A percentile compares a stretch with the other conserved stretches of the same genome.
Evolutionary conservation across 75 land plant species (phyloP).

Genomic region (Pinus albicaulis): DNA sequence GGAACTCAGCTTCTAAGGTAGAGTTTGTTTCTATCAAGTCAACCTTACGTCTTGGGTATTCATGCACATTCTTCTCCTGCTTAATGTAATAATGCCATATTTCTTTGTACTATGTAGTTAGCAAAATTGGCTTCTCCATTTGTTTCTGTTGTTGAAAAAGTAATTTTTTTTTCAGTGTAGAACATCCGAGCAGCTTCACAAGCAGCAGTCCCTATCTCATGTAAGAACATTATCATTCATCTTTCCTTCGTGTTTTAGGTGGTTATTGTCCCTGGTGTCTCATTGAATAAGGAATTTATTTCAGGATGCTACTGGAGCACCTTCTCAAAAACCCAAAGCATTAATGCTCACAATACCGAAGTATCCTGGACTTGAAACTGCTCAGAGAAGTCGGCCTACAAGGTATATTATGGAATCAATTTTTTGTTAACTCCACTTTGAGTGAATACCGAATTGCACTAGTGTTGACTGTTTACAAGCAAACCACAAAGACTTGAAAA

Average conservation of each 20-base stretch:
- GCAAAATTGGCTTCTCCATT: not conserved
- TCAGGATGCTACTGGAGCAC: too few species aligned
- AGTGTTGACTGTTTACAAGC: too few species aligned
- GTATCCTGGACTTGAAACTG: constrained; percentile 75
- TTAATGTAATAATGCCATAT: not conserved
- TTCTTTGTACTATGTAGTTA: not conserved
- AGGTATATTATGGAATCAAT: constrained; percentile 26
- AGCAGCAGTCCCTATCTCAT: not conserved
- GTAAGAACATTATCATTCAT: not conserved
- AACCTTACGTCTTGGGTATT: not conserved
- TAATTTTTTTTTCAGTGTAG: not conserved
- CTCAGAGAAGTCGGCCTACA: constrained; percentile 56
- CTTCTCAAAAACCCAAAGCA: too few species aligned
- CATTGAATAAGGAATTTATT: not conserved
- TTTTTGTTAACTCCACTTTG: too few species aligned
- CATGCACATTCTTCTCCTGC: not conserved
- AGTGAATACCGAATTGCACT: too few species aligned
- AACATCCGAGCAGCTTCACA: not conserved
- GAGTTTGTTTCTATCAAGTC: not conserved
- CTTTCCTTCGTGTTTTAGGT: not conserved
- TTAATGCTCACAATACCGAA: constrained; percentile 63
- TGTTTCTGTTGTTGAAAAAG: not conserved
- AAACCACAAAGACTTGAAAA: too few species aligned
- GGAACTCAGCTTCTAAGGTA: not conserved
- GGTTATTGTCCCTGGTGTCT: not conserved